Conservation (phyloP, 108 stramenopile genomes). For the Pelagomonas calceolata region DNA sequence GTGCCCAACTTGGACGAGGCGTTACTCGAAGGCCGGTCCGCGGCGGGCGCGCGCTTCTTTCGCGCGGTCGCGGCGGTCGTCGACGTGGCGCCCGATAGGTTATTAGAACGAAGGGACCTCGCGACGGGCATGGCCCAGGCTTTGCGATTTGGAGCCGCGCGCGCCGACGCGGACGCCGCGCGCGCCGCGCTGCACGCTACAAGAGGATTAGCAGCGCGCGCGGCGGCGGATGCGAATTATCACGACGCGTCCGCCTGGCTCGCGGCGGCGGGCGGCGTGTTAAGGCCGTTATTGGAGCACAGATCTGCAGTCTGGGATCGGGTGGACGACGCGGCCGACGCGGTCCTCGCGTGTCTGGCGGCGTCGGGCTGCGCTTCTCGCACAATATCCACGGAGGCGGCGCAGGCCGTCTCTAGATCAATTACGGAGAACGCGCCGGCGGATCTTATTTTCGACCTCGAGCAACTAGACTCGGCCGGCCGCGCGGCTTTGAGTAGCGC, state of each 20-base stretch:
- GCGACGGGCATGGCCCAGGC: background rate
- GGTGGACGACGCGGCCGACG: background rate
- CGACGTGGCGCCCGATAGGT: background rate
- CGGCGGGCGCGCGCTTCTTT: background rate
- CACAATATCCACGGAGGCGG: too few relatives aligned
- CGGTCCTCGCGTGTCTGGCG: background rate
- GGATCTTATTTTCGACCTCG: too few relatives aligned
- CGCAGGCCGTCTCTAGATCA: too few relatives aligned
- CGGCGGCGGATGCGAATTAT: too few relatives aligned
- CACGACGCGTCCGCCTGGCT: too few relatives aligned
- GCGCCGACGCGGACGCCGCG: background rate
- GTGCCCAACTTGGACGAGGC: background rate
- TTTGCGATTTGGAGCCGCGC: background rate
- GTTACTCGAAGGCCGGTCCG: background rate
- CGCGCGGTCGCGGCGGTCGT: background rate
- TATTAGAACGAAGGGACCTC: too few relatives aligned
- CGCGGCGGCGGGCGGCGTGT: too few relatives aligned
- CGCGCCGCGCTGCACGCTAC: background rate
- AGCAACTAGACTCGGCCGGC: too few relatives aligned
- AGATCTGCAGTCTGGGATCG: background rate
- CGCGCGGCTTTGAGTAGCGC: too few relatives aligned
- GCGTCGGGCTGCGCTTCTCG: background rate
- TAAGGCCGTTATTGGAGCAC: too few relatives aligned
- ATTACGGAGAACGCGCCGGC: too few relatives aligned
- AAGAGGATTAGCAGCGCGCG: background rate